Percentiles rank a stretch among this genome's conserved stretches.
These are phyloP conservation scores for Talaromyces ruber DNA, from an alignment of 495 filamentous ascomycete genomes.

Conservation along the genomic window DNA sequence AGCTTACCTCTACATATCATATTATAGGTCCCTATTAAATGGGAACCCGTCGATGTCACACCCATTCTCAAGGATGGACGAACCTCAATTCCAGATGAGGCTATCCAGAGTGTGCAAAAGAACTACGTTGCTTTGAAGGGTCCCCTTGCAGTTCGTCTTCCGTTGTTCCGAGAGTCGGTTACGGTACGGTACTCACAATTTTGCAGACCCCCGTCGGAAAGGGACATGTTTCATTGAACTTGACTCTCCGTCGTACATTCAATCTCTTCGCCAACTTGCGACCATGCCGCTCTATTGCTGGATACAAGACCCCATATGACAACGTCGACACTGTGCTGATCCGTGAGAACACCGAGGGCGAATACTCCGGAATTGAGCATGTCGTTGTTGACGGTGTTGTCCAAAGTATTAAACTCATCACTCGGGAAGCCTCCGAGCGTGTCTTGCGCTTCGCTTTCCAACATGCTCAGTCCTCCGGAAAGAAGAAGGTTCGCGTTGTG, in stretches of 20 bases:
- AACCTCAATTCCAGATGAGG: constrained; percentile 82
- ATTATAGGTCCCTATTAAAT: constrained; percentile 79
- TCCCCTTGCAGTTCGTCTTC: constrained; percentile 73
- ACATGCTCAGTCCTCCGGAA: constrained; percentile 83
- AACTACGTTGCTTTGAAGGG: constrained; percentile 98
- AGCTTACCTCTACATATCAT: constrained; percentile 33
- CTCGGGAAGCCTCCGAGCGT: constrained; percentile 82
- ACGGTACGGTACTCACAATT: constrained; percentile 1
- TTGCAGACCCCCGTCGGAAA: constrained; percentile 89
- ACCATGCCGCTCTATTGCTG: constrained; percentile 90
- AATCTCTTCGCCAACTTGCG: constrained; percentile 99
- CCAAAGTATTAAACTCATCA: constrained; percentile 99
- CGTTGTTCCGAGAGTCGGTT: neutral
- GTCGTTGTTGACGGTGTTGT: constrained; percentile 97
- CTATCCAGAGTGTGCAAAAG: constrained; percentile 80
- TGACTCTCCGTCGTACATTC: constrained; percentile 96
- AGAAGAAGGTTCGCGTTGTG: constrained; percentile 91
- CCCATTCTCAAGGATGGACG: constrained; percentile 86
- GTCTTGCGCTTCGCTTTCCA: constrained; percentile 97
- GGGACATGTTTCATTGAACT: constrained; percentile 97
- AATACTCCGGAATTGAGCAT: constrained; percentile 99
- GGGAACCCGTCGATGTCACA: constrained; percentile 95
- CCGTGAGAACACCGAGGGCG: constrained; percentile 99
- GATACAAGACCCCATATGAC: constrained; percentile 98
- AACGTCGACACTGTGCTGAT: constrained; percentile 95